Evolutionary conservation across 208 protist genomes (phyloP).

Genomic region (Trypanosoma platydactyli): DNA sequence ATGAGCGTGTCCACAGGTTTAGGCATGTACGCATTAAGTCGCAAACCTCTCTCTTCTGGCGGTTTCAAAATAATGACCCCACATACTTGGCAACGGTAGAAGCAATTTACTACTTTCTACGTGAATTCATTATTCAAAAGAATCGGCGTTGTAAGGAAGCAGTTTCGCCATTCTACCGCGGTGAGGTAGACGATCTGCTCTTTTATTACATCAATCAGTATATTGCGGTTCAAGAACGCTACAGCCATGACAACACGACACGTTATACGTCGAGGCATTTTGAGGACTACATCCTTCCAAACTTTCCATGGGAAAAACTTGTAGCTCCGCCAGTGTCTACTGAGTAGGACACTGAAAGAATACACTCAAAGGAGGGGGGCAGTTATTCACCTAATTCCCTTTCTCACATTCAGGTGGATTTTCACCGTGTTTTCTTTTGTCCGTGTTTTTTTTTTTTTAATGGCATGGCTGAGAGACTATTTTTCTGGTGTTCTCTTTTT

Average conservation of each 20-base stretch:
- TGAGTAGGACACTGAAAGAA: background rate
- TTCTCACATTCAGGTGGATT: conserved; percentile 1
- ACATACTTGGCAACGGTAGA: conserved; percentile 93
- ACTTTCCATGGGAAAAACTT: conserved; percentile 67
- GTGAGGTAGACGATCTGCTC: conserved; percentile 95
- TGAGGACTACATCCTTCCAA: conserved; percentile 79
- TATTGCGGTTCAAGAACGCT: conserved; percentile 88
- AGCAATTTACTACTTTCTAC: conserved; percentile 94
- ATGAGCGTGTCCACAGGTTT: conserved; percentile 72
- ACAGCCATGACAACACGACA: conserved; percentile 44
- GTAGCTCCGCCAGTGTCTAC: conserved; percentile 25
- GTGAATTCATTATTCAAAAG: conserved; percentile 79
- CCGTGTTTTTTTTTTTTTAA: background rate
- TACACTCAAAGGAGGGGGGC: background rate
- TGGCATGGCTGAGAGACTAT: background rate
- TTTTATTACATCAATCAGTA: conserved; percentile 95
- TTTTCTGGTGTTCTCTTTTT: conserved; percentile 6
- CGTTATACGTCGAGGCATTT: conserved; percentile 86
- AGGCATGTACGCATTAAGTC: conserved; percentile 81
- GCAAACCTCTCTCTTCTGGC: conserved; percentile 93
- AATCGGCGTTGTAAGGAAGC: conserved; percentile 33
- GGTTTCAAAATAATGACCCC: conserved; percentile 92
- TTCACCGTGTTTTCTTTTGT: background rate
- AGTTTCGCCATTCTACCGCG: conserved; percentile 56
- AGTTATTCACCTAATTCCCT: background rate